Conservation (phyloP, 179 eudicot species). For the Drosera spatulata region DNA sequence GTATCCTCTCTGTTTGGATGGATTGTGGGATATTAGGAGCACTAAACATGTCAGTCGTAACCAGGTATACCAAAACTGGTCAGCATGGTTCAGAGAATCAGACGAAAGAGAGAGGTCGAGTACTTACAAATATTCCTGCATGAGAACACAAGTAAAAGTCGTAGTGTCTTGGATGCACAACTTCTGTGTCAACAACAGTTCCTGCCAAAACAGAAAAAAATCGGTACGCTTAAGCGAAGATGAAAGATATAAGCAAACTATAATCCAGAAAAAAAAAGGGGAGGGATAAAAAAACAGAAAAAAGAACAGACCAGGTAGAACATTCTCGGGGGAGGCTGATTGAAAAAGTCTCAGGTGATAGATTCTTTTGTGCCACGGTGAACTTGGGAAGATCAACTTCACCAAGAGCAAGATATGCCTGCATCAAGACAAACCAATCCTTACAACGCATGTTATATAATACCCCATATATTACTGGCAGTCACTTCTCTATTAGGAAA, state of each 20-base stretch:
- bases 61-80: no score
- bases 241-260: no score
- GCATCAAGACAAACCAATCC: constrained; percentile 8
- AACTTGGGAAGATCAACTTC: constrained; percentile 69
- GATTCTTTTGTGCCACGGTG: constrained; percentile 93
- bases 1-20: no score
- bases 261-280: no score
- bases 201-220: constrained; percentile 24
- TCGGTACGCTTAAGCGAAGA: no score
- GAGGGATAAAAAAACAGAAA: neutral
- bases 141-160: constrained; percentile 97
- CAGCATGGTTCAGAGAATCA: neutral
- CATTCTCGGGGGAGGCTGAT: constrained; percentile 53
- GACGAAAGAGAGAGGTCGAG: neutral
- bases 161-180: constrained; percentile 84
- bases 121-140: constrained; percentile 74
- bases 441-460: no score
- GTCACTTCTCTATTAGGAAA: no score
- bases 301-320: constrained; percentile 63
- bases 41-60: no score
- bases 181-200: constrained; percentile 75
- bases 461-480: no score
- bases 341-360: constrained; percentile 72
- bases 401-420: constrained; percentile 77
- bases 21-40: no score